Percentiles rank a stretch among this genome's conserved stretches.
Conservation (phyloP, 345 rosid genomes). For the Camelina neglecta region DNA sequence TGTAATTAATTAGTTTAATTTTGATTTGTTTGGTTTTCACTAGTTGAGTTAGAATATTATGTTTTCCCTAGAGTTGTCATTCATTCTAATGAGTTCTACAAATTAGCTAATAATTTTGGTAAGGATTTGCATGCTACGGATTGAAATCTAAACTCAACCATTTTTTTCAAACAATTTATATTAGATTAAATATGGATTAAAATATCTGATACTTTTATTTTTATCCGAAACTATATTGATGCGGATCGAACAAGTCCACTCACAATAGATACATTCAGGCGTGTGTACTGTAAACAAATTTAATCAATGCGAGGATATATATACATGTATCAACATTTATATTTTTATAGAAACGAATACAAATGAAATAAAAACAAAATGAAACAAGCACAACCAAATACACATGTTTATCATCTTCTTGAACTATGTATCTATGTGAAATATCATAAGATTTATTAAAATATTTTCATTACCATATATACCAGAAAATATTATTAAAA, state of each 20-base stretch:
- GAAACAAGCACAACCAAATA: background rate
- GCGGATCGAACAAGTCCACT: background rate
- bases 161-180: too few species aligned
- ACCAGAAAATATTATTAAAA: too few species aligned
- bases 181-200: too few species aligned
- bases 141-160: background rate
- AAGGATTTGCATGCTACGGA: background rate
- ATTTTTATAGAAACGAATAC: background rate
- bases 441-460: too few species aligned
- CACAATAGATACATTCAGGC: background rate
- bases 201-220: too few species aligned
- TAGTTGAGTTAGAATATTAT: background rate
- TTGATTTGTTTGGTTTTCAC: background rate
- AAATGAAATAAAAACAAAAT: background rate
- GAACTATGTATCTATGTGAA: too few species aligned
- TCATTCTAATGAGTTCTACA: background rate
- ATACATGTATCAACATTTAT: background rate
- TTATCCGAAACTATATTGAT: background rate
- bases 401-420: too few species aligned
- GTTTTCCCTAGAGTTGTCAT: background rate
- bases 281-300: background rate
- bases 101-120: too few species aligned
- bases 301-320: background rate
- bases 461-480: background rate
- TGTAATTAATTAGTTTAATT: constrained; percentile 12